phyloP scores from a whole-genome alignment of 176 grass and related monocot species.

The Phragmites australis region DNA sequence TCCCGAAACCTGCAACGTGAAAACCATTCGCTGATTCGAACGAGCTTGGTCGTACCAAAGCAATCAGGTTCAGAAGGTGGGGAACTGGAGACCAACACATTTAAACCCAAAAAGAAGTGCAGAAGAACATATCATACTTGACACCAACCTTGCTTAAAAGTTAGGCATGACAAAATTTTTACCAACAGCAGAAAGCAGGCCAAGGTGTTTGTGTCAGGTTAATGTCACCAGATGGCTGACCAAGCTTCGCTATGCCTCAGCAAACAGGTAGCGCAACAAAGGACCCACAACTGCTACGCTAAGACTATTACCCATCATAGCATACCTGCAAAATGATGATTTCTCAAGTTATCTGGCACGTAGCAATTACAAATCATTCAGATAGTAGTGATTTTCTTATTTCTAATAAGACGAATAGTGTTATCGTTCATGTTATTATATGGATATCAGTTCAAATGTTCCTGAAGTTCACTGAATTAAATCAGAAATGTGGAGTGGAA shows the following conservation, averaged over 20 bases:
- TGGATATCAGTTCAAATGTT: background rate
- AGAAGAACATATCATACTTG: background rate
- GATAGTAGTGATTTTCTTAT: background rate
- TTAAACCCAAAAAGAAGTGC: background rate
- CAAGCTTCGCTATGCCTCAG: constrained; percentile 33
- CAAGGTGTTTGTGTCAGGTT: background rate
- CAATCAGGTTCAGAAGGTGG: background rate
- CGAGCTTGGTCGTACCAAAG: background rate
- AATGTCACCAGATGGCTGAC: constrained; percentile 16
- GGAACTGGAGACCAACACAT: background rate
- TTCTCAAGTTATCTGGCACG: background rate
- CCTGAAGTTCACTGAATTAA: constrained; percentile 16
- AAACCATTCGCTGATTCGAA: background rate
- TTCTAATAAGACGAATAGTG: constrained; percentile 1
- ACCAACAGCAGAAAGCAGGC: background rate
- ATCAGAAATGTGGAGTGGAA: constrained; percentile 15
- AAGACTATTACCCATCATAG: constrained; percentile 90
- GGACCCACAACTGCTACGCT: constrained; percentile 84
- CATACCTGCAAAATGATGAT: constrained; percentile 64
- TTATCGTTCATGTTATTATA: constrained; percentile 11
- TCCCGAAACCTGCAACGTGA: background rate
- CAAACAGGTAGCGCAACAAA: constrained; percentile 77
- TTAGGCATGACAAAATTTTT: background rate
- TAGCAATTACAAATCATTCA: background rate
- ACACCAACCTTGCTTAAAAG: constrained; percentile 17